These are phyloP conservation scores for Aechmea fasciata DNA, from an alignment of 176 grass and related monocot species.

Conservation along the genomic window DNA sequence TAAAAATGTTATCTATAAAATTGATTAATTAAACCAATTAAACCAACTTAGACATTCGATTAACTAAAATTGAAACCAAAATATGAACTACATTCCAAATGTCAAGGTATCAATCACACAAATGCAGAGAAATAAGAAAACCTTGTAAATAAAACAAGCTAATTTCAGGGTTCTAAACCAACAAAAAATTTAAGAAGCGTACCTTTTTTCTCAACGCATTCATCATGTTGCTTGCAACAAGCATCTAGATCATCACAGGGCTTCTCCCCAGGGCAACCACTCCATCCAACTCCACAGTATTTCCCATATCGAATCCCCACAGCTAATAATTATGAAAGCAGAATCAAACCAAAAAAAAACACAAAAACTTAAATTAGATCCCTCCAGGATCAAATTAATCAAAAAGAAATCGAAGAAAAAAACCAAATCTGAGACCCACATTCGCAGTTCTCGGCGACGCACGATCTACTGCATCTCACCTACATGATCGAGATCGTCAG, in stretches of 20 bases:
- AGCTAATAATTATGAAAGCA: conserved; percentile 22
- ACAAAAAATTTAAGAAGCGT: too few relatives aligned
- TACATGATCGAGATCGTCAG: conserved; percentile 1
- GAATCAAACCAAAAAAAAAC: background rate
- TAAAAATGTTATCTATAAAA: too few relatives aligned
- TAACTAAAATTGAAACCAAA: too few relatives aligned
- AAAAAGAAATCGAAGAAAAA: too few relatives aligned
- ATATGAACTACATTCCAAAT: too few relatives aligned
- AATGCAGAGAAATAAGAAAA: too few relatives aligned
- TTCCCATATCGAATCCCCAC: conserved; percentile 83
- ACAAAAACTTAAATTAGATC: background rate
- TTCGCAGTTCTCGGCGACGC: conserved; percentile 65
- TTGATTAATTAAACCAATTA: too few relatives aligned
- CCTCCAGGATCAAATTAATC: background rate
- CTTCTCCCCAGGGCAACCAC: conserved; percentile 75
- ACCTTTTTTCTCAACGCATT: conserved; percentile 86
- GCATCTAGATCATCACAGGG: conserved; percentile 94
- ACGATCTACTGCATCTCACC: conserved; percentile 55
- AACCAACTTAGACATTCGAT: too few relatives aligned
- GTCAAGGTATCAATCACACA: too few relatives aligned
- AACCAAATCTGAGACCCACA: conserved; percentile 25
- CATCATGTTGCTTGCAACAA: conserved; percentile 76
- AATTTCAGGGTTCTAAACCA: too few relatives aligned
- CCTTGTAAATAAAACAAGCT: too few relatives aligned
- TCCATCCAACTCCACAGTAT: conserved; percentile 80